Evolutionary conservation across 768 basidiomycete species (phyloP).

Genomic region (Phlegmacium glaucopus): DNA sequence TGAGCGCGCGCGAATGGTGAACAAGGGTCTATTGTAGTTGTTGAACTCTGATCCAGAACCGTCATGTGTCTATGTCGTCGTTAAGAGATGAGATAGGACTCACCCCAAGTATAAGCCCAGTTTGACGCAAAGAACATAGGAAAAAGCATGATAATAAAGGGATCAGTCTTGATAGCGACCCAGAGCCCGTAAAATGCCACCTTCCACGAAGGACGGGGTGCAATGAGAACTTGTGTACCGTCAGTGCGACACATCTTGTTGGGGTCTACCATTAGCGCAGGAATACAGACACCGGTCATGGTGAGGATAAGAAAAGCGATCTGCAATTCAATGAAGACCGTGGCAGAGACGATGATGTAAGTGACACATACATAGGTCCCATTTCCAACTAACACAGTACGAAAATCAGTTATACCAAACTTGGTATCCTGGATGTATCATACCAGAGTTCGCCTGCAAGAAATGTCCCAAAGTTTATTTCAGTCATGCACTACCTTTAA

Average conservation of each 20-base stretch:
- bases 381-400: slow-evolving; percentile 50
- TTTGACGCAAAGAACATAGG: slow-evolving; percentile 81
- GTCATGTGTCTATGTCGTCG: too few species aligned
- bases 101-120: slow-evolving; percentile 83
- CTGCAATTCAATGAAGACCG: slow-evolving; percentile 28
- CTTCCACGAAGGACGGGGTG: slow-evolving; percentile 59
- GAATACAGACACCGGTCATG: slow-evolving; percentile 59
- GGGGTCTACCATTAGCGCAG: slow-evolving; percentile 69
- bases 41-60: slow-evolving; percentile 81
- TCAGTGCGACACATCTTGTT: slow-evolving; percentile 65
- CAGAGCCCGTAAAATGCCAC: slow-evolving; percentile 4
- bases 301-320: slow-evolving; percentile 74
- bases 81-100: slow-evolving; percentile 26
- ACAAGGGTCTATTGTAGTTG: slow-evolving; percentile 71
- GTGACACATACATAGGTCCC: slow-evolving; percentile 67
- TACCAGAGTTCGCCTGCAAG: slow-evolving; percentile 37
- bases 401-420: neutral
- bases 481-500: too few species aligned
- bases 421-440: slow-evolving; percentile 6
- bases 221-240: slow-evolving; percentile 55
- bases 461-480: slow-evolving; percentile 20
- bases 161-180: slow-evolving; percentile 57
- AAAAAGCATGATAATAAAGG: slow-evolving; percentile 64
- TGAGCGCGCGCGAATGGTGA: slow-evolving; percentile 75
- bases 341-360: neutral